Conservation (phyloP, 1,284 basidiomycete species). For the Cystobasidium pallidum region DNA sequence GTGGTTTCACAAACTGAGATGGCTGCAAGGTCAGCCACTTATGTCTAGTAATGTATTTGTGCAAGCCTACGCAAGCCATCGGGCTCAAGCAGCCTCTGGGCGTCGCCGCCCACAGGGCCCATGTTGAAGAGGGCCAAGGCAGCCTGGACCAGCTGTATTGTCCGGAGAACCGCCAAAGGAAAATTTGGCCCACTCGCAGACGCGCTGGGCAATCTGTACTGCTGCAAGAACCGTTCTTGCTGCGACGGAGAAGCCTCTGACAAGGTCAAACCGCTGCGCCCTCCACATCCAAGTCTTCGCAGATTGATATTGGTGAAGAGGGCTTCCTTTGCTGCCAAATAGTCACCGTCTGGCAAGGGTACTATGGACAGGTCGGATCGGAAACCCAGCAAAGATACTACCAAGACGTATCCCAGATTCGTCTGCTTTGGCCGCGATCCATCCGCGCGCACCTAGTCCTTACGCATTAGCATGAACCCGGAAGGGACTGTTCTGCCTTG, state of each 20-base stretch:
- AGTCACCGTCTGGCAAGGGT: slow-evolving; percentile 31
- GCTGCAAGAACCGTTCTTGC: slow-evolving; percentile 43
- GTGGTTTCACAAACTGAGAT: slow-evolving; percentile 42
- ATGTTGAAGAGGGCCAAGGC: slow-evolving; percentile 41
- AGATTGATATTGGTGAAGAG: slow-evolving; percentile 46
- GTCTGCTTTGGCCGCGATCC: slow-evolving; percentile 44
- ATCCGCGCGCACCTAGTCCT: slow-evolving; percentile 14
- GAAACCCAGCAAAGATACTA: slow-evolving; percentile 36
- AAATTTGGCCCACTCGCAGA: slow-evolving; percentile 12
- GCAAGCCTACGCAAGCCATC: slow-evolving; percentile 24
- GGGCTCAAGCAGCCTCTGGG: background rate
- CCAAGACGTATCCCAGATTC: slow-evolving; percentile 35
- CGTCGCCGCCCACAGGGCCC: slow-evolving; percentile 28
- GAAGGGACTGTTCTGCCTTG: background rate
- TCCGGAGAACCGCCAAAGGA: slow-evolving; percentile 16
- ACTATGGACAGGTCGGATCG: slow-evolving; percentile 42
- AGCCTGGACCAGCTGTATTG: slow-evolving; percentile 42
- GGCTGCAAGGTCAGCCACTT: background rate
- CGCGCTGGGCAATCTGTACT: slow-evolving; percentile 38
- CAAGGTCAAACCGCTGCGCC: slow-evolving; percentile 39
- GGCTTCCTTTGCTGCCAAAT: slow-evolving; percentile 8
- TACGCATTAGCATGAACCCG: background rate
- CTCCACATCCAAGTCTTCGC: slow-evolving; percentile 43
- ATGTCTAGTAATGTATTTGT: background rate
- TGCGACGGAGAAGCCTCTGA: slow-evolving; percentile 42